phyloP scores from a whole-genome alignment of 2,329 filamentous ascomycete species.

The Ascochyta koolunga region DNA sequence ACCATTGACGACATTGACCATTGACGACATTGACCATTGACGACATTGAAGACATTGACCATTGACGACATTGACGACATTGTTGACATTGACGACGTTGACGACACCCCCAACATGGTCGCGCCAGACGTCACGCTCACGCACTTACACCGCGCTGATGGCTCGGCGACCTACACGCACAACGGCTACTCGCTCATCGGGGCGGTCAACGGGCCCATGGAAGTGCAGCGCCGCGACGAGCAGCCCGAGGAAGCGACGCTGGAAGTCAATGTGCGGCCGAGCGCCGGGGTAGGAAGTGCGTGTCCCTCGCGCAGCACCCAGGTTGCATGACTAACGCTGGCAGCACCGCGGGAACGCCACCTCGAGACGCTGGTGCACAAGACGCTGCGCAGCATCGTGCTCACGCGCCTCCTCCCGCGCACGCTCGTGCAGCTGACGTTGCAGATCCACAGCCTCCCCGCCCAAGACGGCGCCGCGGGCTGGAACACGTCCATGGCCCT shows the following conservation, averaged over 20 bases:
- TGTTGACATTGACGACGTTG: too few relatives aligned
- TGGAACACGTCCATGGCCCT: constrained; percentile 72
- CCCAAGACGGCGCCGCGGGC: constrained; percentile 69
- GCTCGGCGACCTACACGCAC: constrained; percentile 77
- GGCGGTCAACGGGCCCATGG: constrained; percentile 90
- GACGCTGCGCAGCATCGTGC: constrained; percentile 74
- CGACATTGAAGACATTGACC: too few relatives aligned
- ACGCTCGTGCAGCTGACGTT: constrained; percentile 80
- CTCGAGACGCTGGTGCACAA: constrained; percentile 77
- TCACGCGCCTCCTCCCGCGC: constrained; percentile 76
- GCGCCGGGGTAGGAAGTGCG: constrained; percentile 80
- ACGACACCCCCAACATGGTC: constrained; percentile 30
- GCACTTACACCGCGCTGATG: constrained; percentile 72
- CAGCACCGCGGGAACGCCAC: constrained; percentile 65
- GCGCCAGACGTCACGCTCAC: constrained; percentile 41
- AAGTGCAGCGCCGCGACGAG: constrained; percentile 87
- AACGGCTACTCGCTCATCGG: constrained; percentile 81
- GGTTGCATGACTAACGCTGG: background rate
- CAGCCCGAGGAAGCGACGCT: constrained; percentile 88
- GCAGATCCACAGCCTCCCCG: constrained; percentile 74
- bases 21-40: too few relatives aligned
- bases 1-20: too few relatives aligned
- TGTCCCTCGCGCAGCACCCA: constrained; percentile 1
- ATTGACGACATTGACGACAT: too few relatives aligned
- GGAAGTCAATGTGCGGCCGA: constrained; percentile 88